These are phyloP conservation scores for Aspergillus latus DNA, from an alignment of 2,329 filamentous ascomycete genomes.

Conservation along the genomic window DNA sequence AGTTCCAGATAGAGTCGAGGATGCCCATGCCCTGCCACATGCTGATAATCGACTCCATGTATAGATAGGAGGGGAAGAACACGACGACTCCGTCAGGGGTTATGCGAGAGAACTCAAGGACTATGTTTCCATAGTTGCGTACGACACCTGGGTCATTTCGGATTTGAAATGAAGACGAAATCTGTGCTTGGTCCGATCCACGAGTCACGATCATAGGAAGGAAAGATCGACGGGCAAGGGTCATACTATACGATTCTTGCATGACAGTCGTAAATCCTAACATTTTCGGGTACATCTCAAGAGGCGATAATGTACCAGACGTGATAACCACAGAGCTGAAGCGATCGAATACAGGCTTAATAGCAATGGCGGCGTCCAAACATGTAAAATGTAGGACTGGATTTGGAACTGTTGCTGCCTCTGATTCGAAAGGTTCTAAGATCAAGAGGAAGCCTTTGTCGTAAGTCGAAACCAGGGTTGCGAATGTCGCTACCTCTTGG, in stretches of 20 bases:
- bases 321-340: constrained; percentile 99
- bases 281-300: constrained; percentile 99
- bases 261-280: constrained; percentile 88
- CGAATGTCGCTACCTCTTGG: constrained; percentile 96
- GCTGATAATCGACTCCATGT: constrained; percentile 98
- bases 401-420: constrained; percentile 92
- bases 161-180: constrained; percentile 92
- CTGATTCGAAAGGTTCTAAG: constrained; percentile 94
- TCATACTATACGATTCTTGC: constrained; percentile 97
- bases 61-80: constrained; percentile 97
- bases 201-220: constrained; percentile 96
- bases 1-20: constrained; percentile 96
- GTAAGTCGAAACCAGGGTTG: constrained; percentile 92
- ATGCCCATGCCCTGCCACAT: constrained; percentile 99
- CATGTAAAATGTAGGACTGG: constrained; percentile 97
- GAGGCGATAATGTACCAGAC: constrained; percentile 90
- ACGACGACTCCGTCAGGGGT: constrained; percentile 98
- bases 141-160: constrained; percentile 96
- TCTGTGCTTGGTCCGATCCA: constrained; percentile 87
- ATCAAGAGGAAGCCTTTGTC: constrained; percentile 96
- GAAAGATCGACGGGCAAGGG: constrained; percentile 89
- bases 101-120: constrained; percentile 93
- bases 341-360: constrained; percentile 94
- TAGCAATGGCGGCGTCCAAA: constrained; percentile 94
- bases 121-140: constrained; percentile 87